Base-by-base conservation (phyloP, 177 flowering plant genomes). In the Vitis hybrid region DNA sequence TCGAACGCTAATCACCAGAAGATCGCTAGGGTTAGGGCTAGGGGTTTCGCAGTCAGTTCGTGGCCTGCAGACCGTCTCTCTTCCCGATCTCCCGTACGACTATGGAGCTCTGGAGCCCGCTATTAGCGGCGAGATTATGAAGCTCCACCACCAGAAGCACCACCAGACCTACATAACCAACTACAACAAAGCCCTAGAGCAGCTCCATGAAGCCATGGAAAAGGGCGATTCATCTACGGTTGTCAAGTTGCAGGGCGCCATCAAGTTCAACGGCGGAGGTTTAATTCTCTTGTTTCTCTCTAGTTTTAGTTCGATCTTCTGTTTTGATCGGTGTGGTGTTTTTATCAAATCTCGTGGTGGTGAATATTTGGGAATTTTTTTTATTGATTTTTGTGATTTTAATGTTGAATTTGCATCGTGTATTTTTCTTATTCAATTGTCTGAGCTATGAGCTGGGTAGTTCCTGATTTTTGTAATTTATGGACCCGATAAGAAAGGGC, bases 201-300 rank as follows among this genome's bases (percentile, higher is more conserved):
- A 86, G 83, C 92, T 93, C 65, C 68, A 86, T 3, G 84, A 71
- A 1, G 96, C 97, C 35, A 73, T 86, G 57, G 40, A 56, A 57
- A 89, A 88, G 64, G 93, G 92, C 19, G 97, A 93, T 63, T 46
- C 93, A 3, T 58, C 88, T 15, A 66, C 91, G 54, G 87, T 83
- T 49, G 98, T 88, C 59, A 82, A 83, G 70, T 65, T 95, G 81
- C 98, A 95, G 80, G 78, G 89, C 73, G 94, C 98, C 73, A 81
- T 95, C 85, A 95, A 91, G 75, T 95, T 95, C 86, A 93, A 95
- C 56, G 99, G 99, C 75, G 99, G 99, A 91, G 99, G 97, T 95
- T 54, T 13, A 16, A 62, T 21, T 56, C 16, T 62, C 15, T 10
- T 57, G 14, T 19, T 1, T 70, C 54, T 8, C 16, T 40, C 19